phyloP scores from a whole-genome alignment of 2,329 filamentous ascomycete species.

The Aspergillus costaricaensis region DNA sequence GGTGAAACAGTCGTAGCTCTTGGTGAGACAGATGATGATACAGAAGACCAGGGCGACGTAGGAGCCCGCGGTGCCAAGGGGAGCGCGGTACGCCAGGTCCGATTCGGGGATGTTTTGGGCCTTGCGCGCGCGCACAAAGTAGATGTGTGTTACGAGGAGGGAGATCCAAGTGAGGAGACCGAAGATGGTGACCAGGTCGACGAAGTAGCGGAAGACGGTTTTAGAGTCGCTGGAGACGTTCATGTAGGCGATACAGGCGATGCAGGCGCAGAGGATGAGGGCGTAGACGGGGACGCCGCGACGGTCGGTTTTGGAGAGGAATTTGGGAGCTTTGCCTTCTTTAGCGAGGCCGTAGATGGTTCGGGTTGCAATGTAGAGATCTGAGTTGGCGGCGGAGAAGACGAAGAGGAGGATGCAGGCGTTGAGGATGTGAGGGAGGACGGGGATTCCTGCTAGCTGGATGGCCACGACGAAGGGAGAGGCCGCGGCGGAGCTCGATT shows the following conservation, averaged over 20 bases:
- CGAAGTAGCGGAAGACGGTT: constrained; percentile 64
- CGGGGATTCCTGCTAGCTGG: constrained; percentile 61
- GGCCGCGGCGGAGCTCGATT: constrained; percentile 58
- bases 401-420: constrained; percentile 74
- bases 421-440: constrained; percentile 69
- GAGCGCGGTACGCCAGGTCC: constrained; percentile 65
- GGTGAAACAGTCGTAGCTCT: constrained; percentile 77
- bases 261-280: constrained; percentile 60
- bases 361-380: constrained; percentile 73
- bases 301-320: constrained; percentile 71
- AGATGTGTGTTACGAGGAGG: constrained; percentile 68
- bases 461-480: constrained; percentile 78
- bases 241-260: constrained; percentile 70
- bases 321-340: constrained; percentile 69
- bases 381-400: constrained; percentile 75
- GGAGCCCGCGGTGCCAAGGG: constrained; percentile 71
- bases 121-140: constrained; percentile 63
- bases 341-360: constrained; percentile 72
- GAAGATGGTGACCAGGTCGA: constrained; percentile 68
- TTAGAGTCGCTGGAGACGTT: constrained; percentile 62
- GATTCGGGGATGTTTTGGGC: constrained; percentile 61
- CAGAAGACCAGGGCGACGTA: constrained; percentile 69
- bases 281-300: constrained; percentile 71
- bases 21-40: constrained; percentile 73
- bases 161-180: constrained; percentile 69